These are phyloP conservation scores for Phytophthora macrochlamydospora DNA, from an alignment of 352 stramenopile genomes.

Conservation along the genomic window DNA sequence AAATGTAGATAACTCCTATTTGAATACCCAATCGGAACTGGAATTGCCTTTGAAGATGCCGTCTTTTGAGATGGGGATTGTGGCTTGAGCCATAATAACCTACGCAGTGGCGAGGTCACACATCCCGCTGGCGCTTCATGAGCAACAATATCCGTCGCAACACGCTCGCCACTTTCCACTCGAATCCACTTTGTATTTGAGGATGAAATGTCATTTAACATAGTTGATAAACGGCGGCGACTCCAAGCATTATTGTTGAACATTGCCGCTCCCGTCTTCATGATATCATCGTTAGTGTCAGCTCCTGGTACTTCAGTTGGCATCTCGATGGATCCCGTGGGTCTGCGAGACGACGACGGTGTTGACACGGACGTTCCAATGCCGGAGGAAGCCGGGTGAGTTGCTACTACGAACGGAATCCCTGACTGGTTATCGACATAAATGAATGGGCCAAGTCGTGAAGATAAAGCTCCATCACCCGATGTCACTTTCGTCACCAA, in stretches of 20 bases:
- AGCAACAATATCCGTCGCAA: constrained; percentile 80
- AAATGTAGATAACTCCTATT: constrained; percentile 87
- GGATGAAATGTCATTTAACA: constrained; percentile 81
- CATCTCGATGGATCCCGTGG: constrained; percentile 56
- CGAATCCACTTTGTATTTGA: constrained; percentile 70
- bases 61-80: constrained; percentile 50
- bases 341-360: constrained; percentile 28
- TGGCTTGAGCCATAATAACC: constrained; percentile 79
- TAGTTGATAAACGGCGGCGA: constrained; percentile 67
- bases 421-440: constrained; percentile 89
- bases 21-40: constrained; percentile 87
- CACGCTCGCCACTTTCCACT: constrained; percentile 62
- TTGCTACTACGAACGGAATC: constrained; percentile 83
- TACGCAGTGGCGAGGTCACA: constrained; percentile 74
- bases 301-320: constrained; percentile 50
- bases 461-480: constrained; percentile 41
- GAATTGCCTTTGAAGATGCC: constrained; percentile 69
- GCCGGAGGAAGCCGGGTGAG: constrained; percentile 43
- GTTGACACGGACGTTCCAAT: constrained; percentile 15
- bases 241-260: constrained; percentile 66
- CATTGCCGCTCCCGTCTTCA: constrained; percentile 48
- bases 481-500: constrained; percentile 72
- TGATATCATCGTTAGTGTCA: constrained; percentile 48
- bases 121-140: constrained; percentile 85
- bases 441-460: constrained; percentile 78